Base-by-base conservation (phyloP, 1,139 yeast species). In the Yamadazyma triangularis region DNA sequence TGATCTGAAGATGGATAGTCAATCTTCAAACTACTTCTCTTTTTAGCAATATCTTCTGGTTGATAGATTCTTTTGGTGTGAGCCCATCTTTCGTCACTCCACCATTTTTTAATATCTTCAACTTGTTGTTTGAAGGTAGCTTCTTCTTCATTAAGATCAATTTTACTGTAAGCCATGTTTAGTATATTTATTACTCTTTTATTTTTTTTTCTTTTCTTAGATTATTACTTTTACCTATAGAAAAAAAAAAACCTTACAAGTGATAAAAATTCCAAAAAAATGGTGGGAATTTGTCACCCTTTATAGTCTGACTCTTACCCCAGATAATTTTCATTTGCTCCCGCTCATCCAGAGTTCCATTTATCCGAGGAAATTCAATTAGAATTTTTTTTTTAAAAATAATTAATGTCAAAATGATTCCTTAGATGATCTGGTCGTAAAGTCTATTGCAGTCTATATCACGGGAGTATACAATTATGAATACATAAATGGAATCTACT, bases 31-130 rank as follows among this genome's bases (percentile, higher is more conserved):
- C 88, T 71, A 31, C 95, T 88, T 60, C 96, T 83, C 76, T 89
- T 86, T 46, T 72, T 69, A 30, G 93, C 97, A 52, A 89, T 87
- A 49, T 87, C 95, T 57, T 80, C 88, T 24, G 96, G 85, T 32
- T 86, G 59, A 66, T 89, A 91, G 55, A 83, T 83, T 59, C 98
- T 82, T 67, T 80, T 86, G 52, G 95, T 84, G 52, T 80, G 77
- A 40, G 64, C 66, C 95, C 95, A 89, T 62, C 98, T 83, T 41
- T 95, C 93, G 50, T 81, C 74, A 8, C 82, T 53, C 97, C 97
- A 89, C 97, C 97, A 89, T 52, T 78, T 55, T 44, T 80, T 74
- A 51, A 89, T 80, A 31, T 78, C 84, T 30, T 72, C 67, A 38
- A 86, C 83, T 57, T 87, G 88, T 31, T 69, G 60, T 50, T 81